phyloP scores from a whole-genome alignment of 192 early-diverging fungal genomes.

The Entomortierella parvispora region DNA sequence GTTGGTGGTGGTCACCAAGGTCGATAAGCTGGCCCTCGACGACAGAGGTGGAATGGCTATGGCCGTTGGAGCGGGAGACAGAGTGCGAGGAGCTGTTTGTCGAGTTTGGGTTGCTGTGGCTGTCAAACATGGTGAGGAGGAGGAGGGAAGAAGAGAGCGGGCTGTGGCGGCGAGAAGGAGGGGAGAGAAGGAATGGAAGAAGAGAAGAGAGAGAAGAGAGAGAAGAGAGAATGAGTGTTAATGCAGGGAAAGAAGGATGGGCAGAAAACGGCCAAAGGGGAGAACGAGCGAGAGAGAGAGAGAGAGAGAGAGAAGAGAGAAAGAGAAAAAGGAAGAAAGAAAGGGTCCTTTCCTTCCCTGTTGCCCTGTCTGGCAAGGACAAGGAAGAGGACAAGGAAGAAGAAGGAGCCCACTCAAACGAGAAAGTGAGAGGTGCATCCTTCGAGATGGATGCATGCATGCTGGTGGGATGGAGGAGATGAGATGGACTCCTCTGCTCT shows the following conservation, averaged over 20 bases:
- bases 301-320: background rate
- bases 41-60: background rate
- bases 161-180: background rate
- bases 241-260: no score
- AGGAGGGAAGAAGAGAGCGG: background rate
- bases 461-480: no score
- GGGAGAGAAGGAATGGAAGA: background rate
- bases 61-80: slow-evolving; percentile 6
- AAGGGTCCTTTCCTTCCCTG: no score
- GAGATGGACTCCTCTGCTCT: no score
- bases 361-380: no score
- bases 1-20: slow-evolving; percentile 3
- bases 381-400: no score
- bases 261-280: no score
- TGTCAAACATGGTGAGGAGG: background rate
- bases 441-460: no score
- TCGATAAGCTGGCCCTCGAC: slow-evolving; percentile 34
- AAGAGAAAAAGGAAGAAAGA: background rate
- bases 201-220: background rate
- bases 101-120: background rate
- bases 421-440: no score
- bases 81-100: slow-evolving; percentile 19
- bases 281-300: background rate
- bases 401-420: no score
- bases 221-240: background rate